Evolutionary conservation across 73 alveolate genomes (phyloP), one percentile per base, ranked within the genome.

Genomic region (Paramecium sexaurelia): DNA sequence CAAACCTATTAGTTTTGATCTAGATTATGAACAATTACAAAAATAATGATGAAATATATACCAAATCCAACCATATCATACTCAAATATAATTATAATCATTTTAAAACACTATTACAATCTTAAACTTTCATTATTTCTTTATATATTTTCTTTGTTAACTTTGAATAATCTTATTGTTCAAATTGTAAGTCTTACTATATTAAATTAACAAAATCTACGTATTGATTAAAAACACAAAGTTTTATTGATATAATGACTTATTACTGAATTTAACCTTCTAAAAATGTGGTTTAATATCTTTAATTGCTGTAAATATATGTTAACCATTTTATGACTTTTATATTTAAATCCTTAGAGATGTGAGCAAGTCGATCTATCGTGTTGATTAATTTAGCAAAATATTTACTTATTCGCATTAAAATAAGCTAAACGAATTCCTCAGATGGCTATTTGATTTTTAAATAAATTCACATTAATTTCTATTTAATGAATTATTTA

Each of bases 361-460:
- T 71, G 35, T 71, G 7, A 71, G 35, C 3, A 33, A 61, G n/a
- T n/a, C n/a, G n/a, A n/a, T n/a, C n/a, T n/a, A 55, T 9, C 32
- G n/a, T 10, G 17, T 55, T 7, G 26, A 33, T 13, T 7, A 71
- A 8, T 1, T 33, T 11, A 6, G 86, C 8, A 71, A 37, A 71
- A 71, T 71, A 11, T 33, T 26, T 33, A 32, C 3, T 33, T 39
- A 32, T 6, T 33, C 35, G 35, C 13, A 17, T 37, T 35, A 15
- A 71, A 33, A 71, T 35, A 61, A 71, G 35, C 19, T 71, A 19
- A 71, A 33, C 56, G 86, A 71, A 35, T 71, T 71, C 56, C 86
- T 71, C 55, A 15, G 56, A 33, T 71, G 32, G 20, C 13, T 33
- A 6, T n/a, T 1, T 22, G 20, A 71, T 35, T 71, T 36, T 19